These are phyloP conservation scores for Cercospora nicotianae DNA, from an alignment of 2,329 filamentous ascomycete species.

Conservation along the genomic window DNA sequence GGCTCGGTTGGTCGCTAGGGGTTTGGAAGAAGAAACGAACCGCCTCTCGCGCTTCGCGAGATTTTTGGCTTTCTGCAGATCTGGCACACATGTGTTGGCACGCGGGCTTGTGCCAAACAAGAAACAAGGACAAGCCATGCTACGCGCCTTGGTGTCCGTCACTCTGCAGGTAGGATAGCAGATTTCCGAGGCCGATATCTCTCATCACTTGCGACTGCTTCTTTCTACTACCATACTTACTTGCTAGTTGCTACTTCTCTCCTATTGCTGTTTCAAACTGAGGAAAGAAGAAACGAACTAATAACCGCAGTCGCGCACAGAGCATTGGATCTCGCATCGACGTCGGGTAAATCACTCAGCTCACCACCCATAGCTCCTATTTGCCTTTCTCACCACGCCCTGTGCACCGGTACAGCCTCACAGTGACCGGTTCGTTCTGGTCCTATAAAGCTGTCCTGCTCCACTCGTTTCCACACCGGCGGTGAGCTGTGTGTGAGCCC, in stretches of 20 bases:
- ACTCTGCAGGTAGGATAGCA: constrained; percentile 1
- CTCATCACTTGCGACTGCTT: not conserved
- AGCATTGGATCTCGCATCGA: not conserved
- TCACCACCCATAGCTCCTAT: not conserved
- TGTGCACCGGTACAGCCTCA: not conserved
- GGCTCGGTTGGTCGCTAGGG: not conserved
- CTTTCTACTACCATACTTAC: not conserved
- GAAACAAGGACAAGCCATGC: constrained; percentile 11
- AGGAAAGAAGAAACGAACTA: not conserved
- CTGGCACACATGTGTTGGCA: constrained; percentile 5
- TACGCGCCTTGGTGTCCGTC: constrained; percentile 5
- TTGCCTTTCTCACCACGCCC: not conserved
- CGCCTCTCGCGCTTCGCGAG: constrained; percentile 2
- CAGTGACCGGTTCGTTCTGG: not conserved
- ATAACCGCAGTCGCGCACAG: not conserved
- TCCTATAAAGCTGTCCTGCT: not conserved
- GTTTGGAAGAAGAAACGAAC: not conserved
- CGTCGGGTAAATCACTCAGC: not conserved
- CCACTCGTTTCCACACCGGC: not conserved
- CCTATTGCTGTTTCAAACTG: not conserved
- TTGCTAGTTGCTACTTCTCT: not conserved
- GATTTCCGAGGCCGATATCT: not conserved
- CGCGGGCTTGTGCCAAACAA: constrained; percentile 10
- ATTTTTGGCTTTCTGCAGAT: constrained; percentile 15
- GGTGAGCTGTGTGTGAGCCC: not conserved